Evolutionary conservation across 2,329 filamentous ascomycete genomes (phyloP).

Genomic region (Cladophialophora yegresii): DNA sequence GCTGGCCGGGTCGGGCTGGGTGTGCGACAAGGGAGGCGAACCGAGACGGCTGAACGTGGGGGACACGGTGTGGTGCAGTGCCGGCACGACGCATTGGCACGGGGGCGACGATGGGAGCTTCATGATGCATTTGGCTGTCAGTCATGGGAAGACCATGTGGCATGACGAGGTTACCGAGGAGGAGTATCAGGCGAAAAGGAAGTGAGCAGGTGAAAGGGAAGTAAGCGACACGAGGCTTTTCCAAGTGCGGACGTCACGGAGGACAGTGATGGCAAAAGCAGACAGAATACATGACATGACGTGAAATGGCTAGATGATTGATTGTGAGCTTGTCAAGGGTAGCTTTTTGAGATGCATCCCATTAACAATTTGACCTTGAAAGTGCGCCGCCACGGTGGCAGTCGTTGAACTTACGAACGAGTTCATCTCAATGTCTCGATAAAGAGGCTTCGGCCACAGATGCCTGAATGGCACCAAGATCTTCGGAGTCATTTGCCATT

Average conservation of each 20-base stretch:
- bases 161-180: slow-evolving; percentile 43
- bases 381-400: neutral
- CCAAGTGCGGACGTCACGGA: neutral
- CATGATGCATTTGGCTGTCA: slow-evolving; percentile 48
- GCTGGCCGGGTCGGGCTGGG: slow-evolving; percentile 46
- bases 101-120: slow-evolving; percentile 46
- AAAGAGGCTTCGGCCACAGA: neutral
- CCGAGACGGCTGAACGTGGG: slow-evolving; percentile 45
- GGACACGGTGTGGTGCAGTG: slow-evolving; percentile 47
- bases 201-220: slow-evolving; percentile 22
- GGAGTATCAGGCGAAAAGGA: slow-evolving; percentile 39
- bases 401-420: neutral
- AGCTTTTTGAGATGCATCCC: neutral
- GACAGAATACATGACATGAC: neutral
- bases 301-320: neutral
- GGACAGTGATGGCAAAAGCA: neutral
- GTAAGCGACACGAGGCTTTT: neutral
- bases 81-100: slow-evolving; percentile 51
- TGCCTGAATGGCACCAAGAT: neutral
- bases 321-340: neutral
- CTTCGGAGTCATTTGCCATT: neutral
- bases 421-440: neutral
- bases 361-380: neutral
- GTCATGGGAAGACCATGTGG: slow-evolving; percentile 45
- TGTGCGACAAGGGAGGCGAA: slow-evolving; percentile 47